Percentiles rank a stretch among this genome's conserved stretches.
Evolutionary conservation across 257 asterid genomes (phyloP).

Genomic region (Capsicum rhomboideum): DNA sequence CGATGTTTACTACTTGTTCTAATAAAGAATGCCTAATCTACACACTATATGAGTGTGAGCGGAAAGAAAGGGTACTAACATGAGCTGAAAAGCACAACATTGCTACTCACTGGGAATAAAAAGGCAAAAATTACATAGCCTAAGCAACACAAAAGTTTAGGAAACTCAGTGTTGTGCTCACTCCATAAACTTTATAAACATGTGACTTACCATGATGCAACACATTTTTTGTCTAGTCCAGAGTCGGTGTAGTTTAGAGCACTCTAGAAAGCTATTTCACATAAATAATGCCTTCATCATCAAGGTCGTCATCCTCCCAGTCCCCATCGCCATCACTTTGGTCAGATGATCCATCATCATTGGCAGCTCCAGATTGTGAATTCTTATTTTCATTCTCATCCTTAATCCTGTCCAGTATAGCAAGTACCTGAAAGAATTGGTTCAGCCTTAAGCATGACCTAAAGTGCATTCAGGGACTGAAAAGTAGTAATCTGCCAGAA

Average conservation of each 20-base stretch:
- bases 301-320: constrained; percentile 56
- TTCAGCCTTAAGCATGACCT: constrained; percentile 6
- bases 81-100: background rate
- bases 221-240: background rate
- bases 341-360: constrained; percentile 25
- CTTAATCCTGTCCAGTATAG: constrained; percentile 85
- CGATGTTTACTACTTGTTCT: background rate
- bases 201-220: background rate
- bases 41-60: background rate
- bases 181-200: background rate
- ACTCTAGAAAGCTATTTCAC: constrained; percentile 41
- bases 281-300: constrained; percentile 82
- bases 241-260: background rate
- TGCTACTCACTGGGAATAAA: background rate
- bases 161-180: background rate
- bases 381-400: constrained; percentile 49
- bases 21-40: background rate
- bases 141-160: background rate
- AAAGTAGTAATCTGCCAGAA: background rate
- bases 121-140: background rate
- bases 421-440: constrained; percentile 58
- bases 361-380: constrained; percentile 13
- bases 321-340: constrained; percentile 36
- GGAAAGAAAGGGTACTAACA: background rate
- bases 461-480: background rate